Percentiles rank a stretch among this genome's conserved stretches.
Evolutionary conservation across 768 basidiomycete species (phyloP).

Genomic region (Cyathus striatus): DNA sequence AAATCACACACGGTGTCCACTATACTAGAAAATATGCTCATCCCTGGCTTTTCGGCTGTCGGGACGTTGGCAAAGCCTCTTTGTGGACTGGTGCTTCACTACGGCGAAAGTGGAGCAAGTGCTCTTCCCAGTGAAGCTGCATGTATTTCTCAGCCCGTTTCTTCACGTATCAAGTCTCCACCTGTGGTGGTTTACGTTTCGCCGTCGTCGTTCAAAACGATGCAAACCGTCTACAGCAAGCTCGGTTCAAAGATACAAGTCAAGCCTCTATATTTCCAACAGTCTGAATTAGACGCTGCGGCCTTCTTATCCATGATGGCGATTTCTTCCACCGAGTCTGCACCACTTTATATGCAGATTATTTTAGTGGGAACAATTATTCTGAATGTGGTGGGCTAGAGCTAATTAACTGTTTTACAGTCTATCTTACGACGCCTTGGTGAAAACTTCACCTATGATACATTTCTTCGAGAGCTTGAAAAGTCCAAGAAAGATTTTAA

Average conservation of each 20-base stretch:
- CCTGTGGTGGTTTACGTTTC: constrained; percentile 52
- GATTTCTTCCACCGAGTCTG: constrained; percentile 51
- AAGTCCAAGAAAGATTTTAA: constrained; percentile 48
- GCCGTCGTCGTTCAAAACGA: constrained; percentile 53
- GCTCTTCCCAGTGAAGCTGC: constrained; percentile 64
- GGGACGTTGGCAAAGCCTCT: constrained; percentile 52
- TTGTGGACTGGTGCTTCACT: constrained; percentile 62
- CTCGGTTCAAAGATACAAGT: constrained; percentile 46
- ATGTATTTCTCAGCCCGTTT: constrained; percentile 40
- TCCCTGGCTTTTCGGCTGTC: constrained; percentile 41
- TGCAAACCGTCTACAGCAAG: constrained; percentile 50
- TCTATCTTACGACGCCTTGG: constrained; percentile 59
- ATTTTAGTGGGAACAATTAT: constrained; percentile 43
- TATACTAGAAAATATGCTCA: constrained; percentile 65
- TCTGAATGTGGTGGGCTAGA: no score
- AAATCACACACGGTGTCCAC: constrained; percentile 72
- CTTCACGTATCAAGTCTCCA: constrained; percentile 23
- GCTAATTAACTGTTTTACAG: constrained; percentile 19
- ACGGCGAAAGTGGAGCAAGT: constrained; percentile 58
- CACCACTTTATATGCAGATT: constrained; percentile 67
- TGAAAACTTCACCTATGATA: constrained; percentile 47
- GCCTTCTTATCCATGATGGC: constrained; percentile 77
- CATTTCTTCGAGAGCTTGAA: constrained; percentile 44
- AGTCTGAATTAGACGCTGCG: constrained; percentile 60
- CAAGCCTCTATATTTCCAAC: constrained; percentile 48